phyloP scores from a whole-genome alignment of 805 yeast species.

The Wilhelminamyces savonicus region DNA sequence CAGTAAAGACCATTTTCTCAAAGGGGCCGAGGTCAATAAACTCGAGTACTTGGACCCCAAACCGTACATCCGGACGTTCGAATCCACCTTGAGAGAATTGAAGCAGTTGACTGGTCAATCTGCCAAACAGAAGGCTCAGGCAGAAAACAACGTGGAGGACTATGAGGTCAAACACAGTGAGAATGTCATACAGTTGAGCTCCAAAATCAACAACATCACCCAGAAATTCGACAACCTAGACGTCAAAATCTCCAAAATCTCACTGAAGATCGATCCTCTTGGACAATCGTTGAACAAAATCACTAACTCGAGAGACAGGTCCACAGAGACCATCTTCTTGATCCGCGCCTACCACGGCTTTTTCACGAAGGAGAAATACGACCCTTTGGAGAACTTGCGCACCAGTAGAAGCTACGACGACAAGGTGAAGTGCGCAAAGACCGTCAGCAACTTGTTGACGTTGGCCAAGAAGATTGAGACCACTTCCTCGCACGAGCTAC shows the following conservation, averaged over 20 bases:
- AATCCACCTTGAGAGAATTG: slow-evolving; percentile 71
- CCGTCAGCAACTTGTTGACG: slow-evolving; percentile 57
- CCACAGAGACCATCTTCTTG: slow-evolving; percentile 64
- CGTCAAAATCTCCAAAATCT: slow-evolving; percentile 47
- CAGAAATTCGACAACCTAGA: slow-evolving; percentile 47
- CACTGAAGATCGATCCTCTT: slow-evolving; percentile 58
- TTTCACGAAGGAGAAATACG: slow-evolving; percentile 47
- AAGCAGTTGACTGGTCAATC: slow-evolving; percentile 56
- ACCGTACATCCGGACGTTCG: slow-evolving; percentile 91
- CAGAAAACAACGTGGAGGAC: slow-evolving; percentile 51
- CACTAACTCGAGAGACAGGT: slow-evolving; percentile 67
- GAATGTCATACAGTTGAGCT: slow-evolving; percentile 52
- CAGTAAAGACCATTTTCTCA: slow-evolving; percentile 56
- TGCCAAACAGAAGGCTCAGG: slow-evolving; percentile 38
- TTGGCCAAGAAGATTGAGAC: slow-evolving; percentile 57
- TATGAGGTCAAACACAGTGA: slow-evolving; percentile 63
- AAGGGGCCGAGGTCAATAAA: slow-evolving; percentile 45
- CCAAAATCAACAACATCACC: slow-evolving; percentile 41
- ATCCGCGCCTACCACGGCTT: slow-evolving; percentile 75
- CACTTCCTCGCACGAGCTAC: slow-evolving; percentile 39
- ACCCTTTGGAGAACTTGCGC: slow-evolving; percentile 54
- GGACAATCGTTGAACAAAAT: slow-evolving; percentile 63
- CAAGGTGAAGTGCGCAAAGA: slow-evolving; percentile 60
- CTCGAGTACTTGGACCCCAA: slow-evolving; percentile 73
- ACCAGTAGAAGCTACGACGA: slow-evolving; percentile 43